phyloP scores from a whole-genome alignment of 225 moss, liverwort and hornwort species.

The Rhytidiadelphus loreus region DNA sequence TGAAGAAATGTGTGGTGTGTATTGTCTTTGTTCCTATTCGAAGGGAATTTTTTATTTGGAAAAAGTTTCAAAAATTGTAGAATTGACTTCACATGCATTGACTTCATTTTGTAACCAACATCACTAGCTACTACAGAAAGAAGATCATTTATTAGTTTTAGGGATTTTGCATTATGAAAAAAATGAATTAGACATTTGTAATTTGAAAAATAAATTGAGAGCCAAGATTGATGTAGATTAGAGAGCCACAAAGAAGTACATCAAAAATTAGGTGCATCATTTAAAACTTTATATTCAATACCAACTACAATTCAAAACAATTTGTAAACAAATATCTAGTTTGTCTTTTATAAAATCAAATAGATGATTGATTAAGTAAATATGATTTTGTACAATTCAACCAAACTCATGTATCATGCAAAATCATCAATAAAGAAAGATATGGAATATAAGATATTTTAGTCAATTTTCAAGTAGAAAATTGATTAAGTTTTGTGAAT shows the following conservation, averaged over 20 bases:
- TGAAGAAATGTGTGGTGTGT: accelerated
- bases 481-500: neutral
- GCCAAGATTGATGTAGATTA: neutral
- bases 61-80: neutral
- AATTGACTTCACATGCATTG: neutral
- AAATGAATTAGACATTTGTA: neutral
- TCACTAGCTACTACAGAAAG: no score
- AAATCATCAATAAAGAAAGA: neutral
- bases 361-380: neutral
- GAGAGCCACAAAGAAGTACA: neutral
- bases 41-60: no score
- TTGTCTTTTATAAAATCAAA: neutral
- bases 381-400: neutral
- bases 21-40: accelerated
- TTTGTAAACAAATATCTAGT: no score
- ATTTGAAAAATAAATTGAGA: neutral
- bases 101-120: no score
- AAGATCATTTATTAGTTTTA: no score
- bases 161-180: neutral
- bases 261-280: neutral
- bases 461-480: neutral
- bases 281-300: neutral
- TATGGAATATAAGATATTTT: neutral
- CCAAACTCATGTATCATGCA: neutral
- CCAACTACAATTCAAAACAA: neutral